A percentile compares a stretch with the other conserved stretches of the same genome.
Conservation (phyloP, 495 filamentous ascomycete species). For the Aspergillus wentii region DNA sequence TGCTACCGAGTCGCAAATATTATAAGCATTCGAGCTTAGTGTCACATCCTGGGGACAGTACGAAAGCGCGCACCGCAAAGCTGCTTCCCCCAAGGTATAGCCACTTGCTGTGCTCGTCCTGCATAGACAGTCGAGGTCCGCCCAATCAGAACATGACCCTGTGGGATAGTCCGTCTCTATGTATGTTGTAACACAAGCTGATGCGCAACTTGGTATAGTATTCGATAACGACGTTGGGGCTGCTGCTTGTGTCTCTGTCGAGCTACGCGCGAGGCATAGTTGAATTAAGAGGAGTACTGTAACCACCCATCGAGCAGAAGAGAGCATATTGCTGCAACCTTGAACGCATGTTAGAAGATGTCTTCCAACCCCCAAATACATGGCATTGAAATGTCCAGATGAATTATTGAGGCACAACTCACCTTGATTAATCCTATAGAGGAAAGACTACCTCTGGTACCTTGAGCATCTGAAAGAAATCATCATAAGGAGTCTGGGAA, state of each 20-base stretch:
- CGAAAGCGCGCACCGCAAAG: constrained; percentile 56
- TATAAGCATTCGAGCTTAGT: constrained; percentile 37
- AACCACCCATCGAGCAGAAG: constrained; percentile 20
- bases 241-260: constrained; percentile 10
- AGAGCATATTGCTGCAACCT: no score
- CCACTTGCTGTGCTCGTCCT: constrained; percentile 51
- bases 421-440: constrained; percentile 19
- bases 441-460: constrained; percentile 21
- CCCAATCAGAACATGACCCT: constrained; percentile 40
- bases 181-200: constrained; percentile 57
- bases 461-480: constrained; percentile 13
- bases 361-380: no score
- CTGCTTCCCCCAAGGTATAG: constrained; percentile 66
- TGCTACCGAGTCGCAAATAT: constrained; percentile 52
- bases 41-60: constrained; percentile 26
- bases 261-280: constrained; percentile 9
- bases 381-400: no score
- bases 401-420: constrained; percentile 12
- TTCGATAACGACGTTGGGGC: constrained; percentile 20
- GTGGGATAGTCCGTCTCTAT: constrained; percentile 52
- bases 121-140: constrained; percentile 60
- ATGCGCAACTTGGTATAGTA: constrained; percentile 60
- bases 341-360: no score
- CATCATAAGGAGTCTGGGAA: constrained; percentile 19
- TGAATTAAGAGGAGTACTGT: constrained; percentile 19